phyloP scores from a whole-genome alignment of 2,329 filamentous ascomycete species.

The Thelonectria blattea region DNA sequence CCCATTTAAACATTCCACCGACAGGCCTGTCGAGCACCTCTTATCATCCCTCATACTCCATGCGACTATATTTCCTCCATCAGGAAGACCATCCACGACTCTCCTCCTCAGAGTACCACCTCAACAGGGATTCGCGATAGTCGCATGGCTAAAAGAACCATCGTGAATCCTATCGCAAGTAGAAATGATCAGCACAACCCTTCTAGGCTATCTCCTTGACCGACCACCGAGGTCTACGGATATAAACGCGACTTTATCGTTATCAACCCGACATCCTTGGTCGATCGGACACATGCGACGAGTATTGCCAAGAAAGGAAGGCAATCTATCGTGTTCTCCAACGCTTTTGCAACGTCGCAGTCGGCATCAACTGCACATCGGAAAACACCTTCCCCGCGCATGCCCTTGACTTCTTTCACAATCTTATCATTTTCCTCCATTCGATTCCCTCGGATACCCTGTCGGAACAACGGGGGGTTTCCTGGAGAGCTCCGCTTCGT shows the following conservation, averaged over 20 bases:
- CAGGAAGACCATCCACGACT: not conserved
- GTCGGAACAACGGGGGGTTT: not conserved
- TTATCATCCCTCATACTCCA: not conserved
- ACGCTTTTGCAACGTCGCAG: too few species aligned
- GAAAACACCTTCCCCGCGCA: not conserved
- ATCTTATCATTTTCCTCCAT: not conserved
- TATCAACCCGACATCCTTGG: not conserved
- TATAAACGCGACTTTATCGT: not conserved
- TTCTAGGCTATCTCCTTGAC: not conserved
- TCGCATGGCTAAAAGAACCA: not conserved
- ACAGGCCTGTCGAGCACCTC: not conserved
- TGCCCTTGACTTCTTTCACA: not conserved
- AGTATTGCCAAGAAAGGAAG: not conserved
- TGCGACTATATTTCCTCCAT: not conserved
- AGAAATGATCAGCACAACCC: not conserved
- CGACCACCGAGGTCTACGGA: not conserved
- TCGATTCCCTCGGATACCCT: not conserved
- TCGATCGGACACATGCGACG: too few species aligned
- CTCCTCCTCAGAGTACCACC: not conserved
- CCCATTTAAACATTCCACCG: not conserved
- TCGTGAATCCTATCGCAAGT: not conserved
- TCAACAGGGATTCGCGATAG: not conserved
- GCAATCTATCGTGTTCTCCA: not conserved
- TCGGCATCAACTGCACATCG: not conserved
- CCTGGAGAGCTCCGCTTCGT: not conserved